These are phyloP conservation scores for Phytophthora syringae DNA, from an alignment of 352 stramenopile genomes.

Conservation along the genomic window DNA sequence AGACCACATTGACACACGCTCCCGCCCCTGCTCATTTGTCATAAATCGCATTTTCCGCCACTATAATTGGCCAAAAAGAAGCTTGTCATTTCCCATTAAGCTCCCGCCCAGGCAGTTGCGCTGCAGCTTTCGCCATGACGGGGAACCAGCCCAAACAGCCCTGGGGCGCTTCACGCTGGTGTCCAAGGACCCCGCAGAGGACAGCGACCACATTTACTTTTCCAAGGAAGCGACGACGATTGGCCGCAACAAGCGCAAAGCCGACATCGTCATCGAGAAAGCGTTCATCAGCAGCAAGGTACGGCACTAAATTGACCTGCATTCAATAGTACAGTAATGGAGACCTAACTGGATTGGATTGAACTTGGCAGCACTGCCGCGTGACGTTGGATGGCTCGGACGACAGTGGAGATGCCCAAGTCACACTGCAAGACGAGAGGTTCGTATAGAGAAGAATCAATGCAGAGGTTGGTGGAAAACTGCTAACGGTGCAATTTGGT, in stretches of 20 bases:
- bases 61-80: slow-evolving; percentile 29
- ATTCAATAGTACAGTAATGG: too few relatives aligned
- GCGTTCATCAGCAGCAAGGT: slow-evolving; percentile 76
- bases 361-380: slow-evolving; percentile 64
- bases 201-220: slow-evolving; percentile 78
- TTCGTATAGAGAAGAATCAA: slow-evolving; percentile 23
- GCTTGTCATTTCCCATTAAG: slow-evolving; percentile 36
- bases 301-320: too few relatives aligned
- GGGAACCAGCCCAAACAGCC: slow-evolving; percentile 15
- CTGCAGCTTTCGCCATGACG: slow-evolving; percentile 12
- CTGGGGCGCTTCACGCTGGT: slow-evolving; percentile 74
- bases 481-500: too few relatives aligned
- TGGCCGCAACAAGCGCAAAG: slow-evolving; percentile 52
- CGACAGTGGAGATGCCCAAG: slow-evolving; percentile 33
- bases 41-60: slow-evolving; percentile 1
- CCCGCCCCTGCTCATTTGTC: slow-evolving; percentile 13
- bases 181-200: slow-evolving; percentile 53
- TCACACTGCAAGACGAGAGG: slow-evolving; percentile 66
- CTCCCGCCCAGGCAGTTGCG: slow-evolving; percentile 1
- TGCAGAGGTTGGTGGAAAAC: too few relatives aligned
- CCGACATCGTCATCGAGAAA: slow-evolving; percentile 61
- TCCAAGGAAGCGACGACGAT: slow-evolving; percentile 47
- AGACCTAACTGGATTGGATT: too few relatives aligned
- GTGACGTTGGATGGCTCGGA: slow-evolving; percentile 46
- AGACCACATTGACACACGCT: too few relatives aligned